These are phyloP conservation scores for Somion occarium DNA, from an alignment of 1,284 basidiomycete genomes.

Conservation along the genomic window DNA sequence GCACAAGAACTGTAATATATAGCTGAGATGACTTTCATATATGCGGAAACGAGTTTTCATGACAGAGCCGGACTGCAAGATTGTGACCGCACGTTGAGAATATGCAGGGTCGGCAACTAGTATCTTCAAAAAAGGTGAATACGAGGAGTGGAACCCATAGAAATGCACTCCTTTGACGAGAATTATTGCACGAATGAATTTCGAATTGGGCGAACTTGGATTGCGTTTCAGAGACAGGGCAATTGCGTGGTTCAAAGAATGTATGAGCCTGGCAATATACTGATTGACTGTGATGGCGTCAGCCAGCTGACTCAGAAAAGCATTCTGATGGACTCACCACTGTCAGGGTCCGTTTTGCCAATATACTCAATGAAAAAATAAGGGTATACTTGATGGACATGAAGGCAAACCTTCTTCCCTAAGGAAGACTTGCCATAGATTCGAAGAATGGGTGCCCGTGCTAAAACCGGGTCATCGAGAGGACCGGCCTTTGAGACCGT, in stretches of 20 bases:
- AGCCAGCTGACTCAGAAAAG: background rate
- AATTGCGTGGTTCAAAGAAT: constrained; percentile 76
- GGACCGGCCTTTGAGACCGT: constrained; percentile 48
- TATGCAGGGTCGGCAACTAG: constrained; percentile 69
- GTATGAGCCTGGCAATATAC: constrained; percentile 63
- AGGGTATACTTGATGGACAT: constrained; percentile 87
- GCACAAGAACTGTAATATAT: constrained; percentile 89
- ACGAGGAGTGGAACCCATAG: constrained; percentile 90
- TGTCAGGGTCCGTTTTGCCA: constrained; percentile 48
- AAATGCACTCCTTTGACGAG: constrained; percentile 94
- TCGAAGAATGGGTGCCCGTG: constrained; percentile 74
- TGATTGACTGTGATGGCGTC: constrained; percentile 46
- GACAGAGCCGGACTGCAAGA: constrained; percentile 77
- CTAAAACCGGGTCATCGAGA: constrained; percentile 60
- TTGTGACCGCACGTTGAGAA: constrained; percentile 65
- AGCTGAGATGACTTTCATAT: constrained; percentile 91
- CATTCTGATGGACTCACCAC: constrained; percentile 30
- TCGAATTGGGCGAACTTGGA: constrained; percentile 48
- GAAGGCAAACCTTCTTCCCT: constrained; percentile 79
- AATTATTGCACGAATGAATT: constrained; percentile 67
- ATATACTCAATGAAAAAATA: constrained; percentile 75
- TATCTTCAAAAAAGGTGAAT: constrained; percentile 89
- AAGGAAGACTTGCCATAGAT: constrained; percentile 83
- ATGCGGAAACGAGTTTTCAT: constrained; percentile 75
- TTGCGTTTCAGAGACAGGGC: constrained; percentile 67